Base-by-base conservation (phyloP, 202 grass and related monocot genomes). In the Musa balbisiana region DNA sequence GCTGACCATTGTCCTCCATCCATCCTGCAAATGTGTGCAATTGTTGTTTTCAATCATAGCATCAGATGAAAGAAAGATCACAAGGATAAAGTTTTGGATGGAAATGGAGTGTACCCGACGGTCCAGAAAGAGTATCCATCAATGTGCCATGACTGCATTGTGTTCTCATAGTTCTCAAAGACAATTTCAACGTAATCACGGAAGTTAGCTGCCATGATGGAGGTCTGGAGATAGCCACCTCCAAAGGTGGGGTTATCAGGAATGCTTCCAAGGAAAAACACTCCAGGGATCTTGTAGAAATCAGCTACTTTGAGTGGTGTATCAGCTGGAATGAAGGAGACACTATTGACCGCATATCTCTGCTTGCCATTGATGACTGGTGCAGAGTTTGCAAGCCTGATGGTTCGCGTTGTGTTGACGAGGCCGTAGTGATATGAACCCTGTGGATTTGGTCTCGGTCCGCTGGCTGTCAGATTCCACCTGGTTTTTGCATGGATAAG, bases 81-180 rank as follows among this genome's bases (percentile, higher is more conserved):
- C 8, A 24, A 24, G 19, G 6, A 73, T 8, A 8, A 0, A 13
- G 8, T 16, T 73, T 26, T 51, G 16, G 10, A 26, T n/a, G 6
- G 29, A 2, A 20, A 21, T 71, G 13, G 20, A 71, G 10, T 8
- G 10, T 76, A 76, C 74, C 74, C 74, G 11, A 76, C 74, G 20
- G 65, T 49, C 74, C 74, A 76, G 74, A 76, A 76, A 21, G 74
- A 65, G 13, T 76, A 65, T 25, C 74, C 74, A 52, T 76, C 74
- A 24, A 76, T 26, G 49, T 76, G 74, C 74, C 74, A 76, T 64
- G 74, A 76, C 49, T 76, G 74, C 20, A 76, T 8, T 5, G 43
- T 64, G 60, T 76, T 60, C 52, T 76, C 74, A 25, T 64, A 65
- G 74, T 76, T 76, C 74, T 76, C 74, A n/a, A 76, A 76, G 9